Base-by-base conservation (phyloP, 2,329 filamentous ascomycete genomes). In the Colletotrichum echinochloae region DNA sequence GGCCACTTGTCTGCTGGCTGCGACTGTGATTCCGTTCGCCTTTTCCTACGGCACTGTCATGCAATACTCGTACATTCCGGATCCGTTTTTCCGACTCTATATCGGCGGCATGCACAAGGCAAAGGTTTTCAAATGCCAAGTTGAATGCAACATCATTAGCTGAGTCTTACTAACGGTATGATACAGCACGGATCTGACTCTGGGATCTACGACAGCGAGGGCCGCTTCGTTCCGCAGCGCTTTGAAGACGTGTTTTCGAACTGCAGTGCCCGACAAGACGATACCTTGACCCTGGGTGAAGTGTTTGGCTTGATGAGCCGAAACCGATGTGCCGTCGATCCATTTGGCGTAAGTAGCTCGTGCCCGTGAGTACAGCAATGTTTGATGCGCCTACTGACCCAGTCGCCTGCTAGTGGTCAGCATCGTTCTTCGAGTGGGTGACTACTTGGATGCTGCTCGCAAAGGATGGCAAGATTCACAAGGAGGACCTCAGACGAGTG, bases 371-470 rank as follows among this genome's bases (percentile, higher is more conserved):
- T 20, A 14, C 16, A 4, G 44, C 5, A 18, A 1, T 2, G 1
- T 33, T 18, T 26, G n/a, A 11, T 16, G 2, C 3, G 5, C 14
- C 3, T n/a, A 9, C 26, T 54, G 46, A 9, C 18, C 2, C 14
- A 37, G n/a, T n/a, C 14, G 9, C 6, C 16, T 61, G 4, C 6
- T 28, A 74, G 72, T 76, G 74, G 73, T 51, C 54, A 3, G 73
- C 67, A 8, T 59, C 70, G 1, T 54, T 74, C 14, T 74, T 73
- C 57, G 66, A 74, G 81, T 83, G 83, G 82, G 74, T 82, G 3
- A 85, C 85, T 0, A 84, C 84, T 1, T 87, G 85, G 72, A 73
- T 88, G 37, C 78, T 89, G 30, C 76, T 88, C 82, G 85, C 87
- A 1, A 81, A 83, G 56, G 85, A 89, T 74, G 87, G 87, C 0